Evolutionary conservation across 305 asterid species (phyloP), one percentile per base, ranked within the genome.

Genomic region (Andrographis paniculata): DNA sequence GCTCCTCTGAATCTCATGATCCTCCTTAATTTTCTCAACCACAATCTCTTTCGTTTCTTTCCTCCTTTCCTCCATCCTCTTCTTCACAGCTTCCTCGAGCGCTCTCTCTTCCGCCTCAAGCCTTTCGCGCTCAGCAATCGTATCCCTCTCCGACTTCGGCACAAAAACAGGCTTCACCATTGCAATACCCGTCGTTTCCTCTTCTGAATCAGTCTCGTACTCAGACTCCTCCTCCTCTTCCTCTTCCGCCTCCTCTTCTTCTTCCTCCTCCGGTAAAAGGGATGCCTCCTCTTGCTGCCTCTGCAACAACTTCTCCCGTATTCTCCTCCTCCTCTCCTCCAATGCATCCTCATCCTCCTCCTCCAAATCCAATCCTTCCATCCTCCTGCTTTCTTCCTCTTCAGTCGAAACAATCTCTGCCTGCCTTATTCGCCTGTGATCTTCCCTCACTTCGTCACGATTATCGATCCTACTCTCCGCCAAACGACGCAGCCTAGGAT

Each of bases 191-290:
- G 69, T 56, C 36, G 53, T 64, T 38, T 85, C 98, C 55, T 89
- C 98, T 22, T 89, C 98, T n/a, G 96, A 78, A 23, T 87, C 93
- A 15, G 96, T 87, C 82, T 89, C 98, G 12, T 87, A 85, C 67
- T 89, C 98, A 0, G 93, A 82, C 44, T 66, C 77, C 61, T 72
- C 82, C 64, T 73, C 84, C 45, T 76, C 97, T 6, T 71, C 86
- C 45, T 73, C 88, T 45, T 66, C 89, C 16, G 39, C 83, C 10
- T 21, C 86, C 14, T 79, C 96, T 51, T 88, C 97, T 45, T 89
- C 98, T 52, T 82, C 95, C 70, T 75, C 91, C 62, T 54, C 82
- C 0, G 83, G 95, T 67, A 78, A 58, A 4, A 71, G 61, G 0
- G 72, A 72, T 13, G 82, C 82, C 60, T 85, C 94, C 56, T 85